Conservation (phyloP, 495 filamentous ascomycete species). For the Penicillium paxilli region DNA sequence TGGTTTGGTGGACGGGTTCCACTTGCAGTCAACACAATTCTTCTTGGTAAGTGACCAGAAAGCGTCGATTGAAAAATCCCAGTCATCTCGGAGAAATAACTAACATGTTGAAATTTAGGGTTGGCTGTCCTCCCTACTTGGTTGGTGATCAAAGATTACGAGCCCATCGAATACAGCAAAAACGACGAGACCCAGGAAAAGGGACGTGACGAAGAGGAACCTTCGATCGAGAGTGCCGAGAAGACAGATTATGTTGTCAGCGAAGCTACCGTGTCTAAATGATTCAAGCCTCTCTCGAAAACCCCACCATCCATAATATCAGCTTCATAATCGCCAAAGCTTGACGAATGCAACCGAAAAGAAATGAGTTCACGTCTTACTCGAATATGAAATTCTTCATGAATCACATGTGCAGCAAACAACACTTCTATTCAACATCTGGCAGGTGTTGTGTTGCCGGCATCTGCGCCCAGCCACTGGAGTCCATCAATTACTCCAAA, state of each 20-base stretch:
- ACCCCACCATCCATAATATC: too few relatives aligned
- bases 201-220: background rate
- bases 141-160: background rate
- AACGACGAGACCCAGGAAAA: background rate
- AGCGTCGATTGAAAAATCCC: background rate
- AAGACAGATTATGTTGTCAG: background rate
- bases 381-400: too few relatives aligned
- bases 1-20: slow-evolving; percentile 51
- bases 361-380: too few relatives aligned
- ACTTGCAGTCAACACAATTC: slow-evolving; percentile 49
- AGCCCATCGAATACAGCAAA: slow-evolving; percentile 1
- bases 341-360: too few relatives aligned
- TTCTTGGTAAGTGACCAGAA: slow-evolving; percentile 35
- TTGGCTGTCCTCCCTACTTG: slow-evolving; percentile 17
- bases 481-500: too few relatives aligned
- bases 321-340: too few relatives aligned
- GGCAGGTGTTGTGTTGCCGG: too few relatives aligned
- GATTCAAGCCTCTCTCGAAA: background rate
- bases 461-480: too few relatives aligned
- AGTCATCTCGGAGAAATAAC: background rate
- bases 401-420: too few relatives aligned
- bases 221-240: background rate
- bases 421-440: too few relatives aligned
- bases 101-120: slow-evolving; percentile 10
- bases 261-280: background rate